These are phyloP conservation scores for Spinellus fusiger DNA, from an alignment of 192 early-diverging fungal species.

Conservation along the genomic window DNA sequence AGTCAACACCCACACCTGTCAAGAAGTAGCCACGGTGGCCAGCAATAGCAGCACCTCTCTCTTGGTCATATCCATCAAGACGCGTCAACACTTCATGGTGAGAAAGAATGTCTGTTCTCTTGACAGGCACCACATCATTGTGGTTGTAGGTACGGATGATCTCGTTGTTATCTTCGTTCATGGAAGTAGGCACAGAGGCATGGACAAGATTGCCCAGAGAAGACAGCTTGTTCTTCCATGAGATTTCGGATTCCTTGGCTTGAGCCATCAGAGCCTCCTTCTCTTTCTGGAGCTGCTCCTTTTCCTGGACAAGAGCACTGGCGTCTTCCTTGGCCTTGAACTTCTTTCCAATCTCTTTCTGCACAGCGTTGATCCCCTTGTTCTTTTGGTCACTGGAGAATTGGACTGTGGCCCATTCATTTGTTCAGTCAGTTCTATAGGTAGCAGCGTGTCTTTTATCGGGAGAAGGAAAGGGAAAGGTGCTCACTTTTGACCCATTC, in stretches of 20 bases:
- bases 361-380: conserved; percentile 85
- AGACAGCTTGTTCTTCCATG: conserved; percentile 55
- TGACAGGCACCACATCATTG: conserved; percentile 51
- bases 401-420: conserved; percentile 48
- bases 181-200: conserved; percentile 78
- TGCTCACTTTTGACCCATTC: conserved; percentile 80
- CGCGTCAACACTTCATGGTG: conserved; percentile 95
- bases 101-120: conserved; percentile 57
- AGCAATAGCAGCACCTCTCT: conserved; percentile 90
- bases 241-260: conserved; percentile 72
- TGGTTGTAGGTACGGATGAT: conserved; percentile 55
- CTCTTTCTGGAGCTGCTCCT: conserved; percentile 65
- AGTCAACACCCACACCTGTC: conserved; percentile 88
- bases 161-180: conserved; percentile 80
- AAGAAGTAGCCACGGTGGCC: conserved; percentile 99
- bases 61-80: conserved; percentile 83
- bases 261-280: conserved; percentile 61
- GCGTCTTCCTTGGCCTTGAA: conserved; percentile 92
- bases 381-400: conserved; percentile 86
- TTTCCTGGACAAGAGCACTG: conserved; percentile 62
- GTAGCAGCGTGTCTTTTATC: background rate
- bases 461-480: background rate
- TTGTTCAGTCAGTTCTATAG: background rate
- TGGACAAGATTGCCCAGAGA: conserved; percentile 94
- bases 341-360: conserved; percentile 85